phyloP scores from a whole-genome alignment of 805 yeast genomes.

The Barnettozyma californica region DNA sequence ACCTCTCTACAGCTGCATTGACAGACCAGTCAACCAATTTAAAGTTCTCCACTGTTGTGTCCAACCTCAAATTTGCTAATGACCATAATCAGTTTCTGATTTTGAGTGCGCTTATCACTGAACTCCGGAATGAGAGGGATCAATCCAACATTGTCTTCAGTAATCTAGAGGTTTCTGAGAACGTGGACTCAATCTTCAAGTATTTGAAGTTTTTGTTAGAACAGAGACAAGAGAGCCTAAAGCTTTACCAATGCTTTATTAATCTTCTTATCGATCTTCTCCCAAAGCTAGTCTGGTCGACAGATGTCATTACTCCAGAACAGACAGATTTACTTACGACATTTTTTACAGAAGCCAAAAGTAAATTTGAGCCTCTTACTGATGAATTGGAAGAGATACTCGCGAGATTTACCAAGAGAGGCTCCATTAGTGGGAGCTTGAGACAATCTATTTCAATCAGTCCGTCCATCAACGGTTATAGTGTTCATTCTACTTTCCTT shows the following conservation, averaged over 20 bases:
- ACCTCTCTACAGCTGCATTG: constrained; percentile 8
- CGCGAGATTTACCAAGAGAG: constrained; percentile 13
- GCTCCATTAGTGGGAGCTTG: constrained; percentile 10
- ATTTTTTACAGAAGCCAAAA: constrained; percentile 7
- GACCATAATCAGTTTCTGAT: constrained; percentile 18
- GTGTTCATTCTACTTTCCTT: constrained; percentile 14
- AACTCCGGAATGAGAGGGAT: constrained; percentile 10
- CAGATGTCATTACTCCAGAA: constrained; percentile 6
- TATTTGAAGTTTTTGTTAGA: constrained; percentile 13
- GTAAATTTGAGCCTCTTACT: constrained; percentile 5
- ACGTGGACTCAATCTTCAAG: constrained; percentile 5
- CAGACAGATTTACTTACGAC: constrained; percentile 11
- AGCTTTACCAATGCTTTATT: constrained; percentile 10
- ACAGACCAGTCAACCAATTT: constrained; percentile 10
- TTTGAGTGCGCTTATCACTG: constrained; percentile 12
- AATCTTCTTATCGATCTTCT: constrained; percentile 12
- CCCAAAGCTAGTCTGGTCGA: constrained; percentile 7
- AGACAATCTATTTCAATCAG: constrained; percentile 11
- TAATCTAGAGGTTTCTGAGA: constrained; percentile 15
- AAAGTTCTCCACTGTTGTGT: constrained; percentile 12
- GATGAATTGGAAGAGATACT: constrained; percentile 13
- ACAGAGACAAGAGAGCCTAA: background rate
- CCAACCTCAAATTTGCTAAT: constrained; percentile 8
- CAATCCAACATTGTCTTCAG: constrained; percentile 10
- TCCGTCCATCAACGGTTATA: background rate